Conservation (phyloP, 1,284 basidiomycete genomes). For the Sanghuangporus baumii region DNA sequence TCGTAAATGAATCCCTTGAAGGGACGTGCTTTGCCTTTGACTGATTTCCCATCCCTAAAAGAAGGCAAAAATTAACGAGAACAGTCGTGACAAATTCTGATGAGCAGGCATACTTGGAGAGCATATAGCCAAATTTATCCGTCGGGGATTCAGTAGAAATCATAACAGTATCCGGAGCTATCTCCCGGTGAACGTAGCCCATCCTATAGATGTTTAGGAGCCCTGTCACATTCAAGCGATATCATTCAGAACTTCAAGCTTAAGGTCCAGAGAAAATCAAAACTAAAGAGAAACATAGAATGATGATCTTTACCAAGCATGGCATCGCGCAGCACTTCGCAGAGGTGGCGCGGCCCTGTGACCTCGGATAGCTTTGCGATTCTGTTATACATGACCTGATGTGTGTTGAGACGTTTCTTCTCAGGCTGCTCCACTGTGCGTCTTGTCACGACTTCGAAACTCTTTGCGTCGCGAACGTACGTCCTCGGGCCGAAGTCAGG, state of each 20-base stretch:
- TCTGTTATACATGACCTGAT: neutral
- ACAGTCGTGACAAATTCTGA: neutral
- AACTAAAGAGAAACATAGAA: neutral
- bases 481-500: neutral
- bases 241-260: neutral
- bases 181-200: constrained; percentile 6
- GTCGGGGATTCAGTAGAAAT: neutral
- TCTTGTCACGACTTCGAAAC: neutral
- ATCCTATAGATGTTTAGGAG: constrained; percentile 4
- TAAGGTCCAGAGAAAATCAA: too few relatives aligned
- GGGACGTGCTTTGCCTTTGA: neutral
- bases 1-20: neutral
- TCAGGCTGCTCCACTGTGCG: neutral
- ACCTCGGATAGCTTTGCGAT: neutral
- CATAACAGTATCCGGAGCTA: neutral
- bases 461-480: neutral
- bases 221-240: neutral
- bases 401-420: neutral
- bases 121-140: neutral
- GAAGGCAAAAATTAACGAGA: neutral
- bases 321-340: neutral
- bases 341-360: neutral
- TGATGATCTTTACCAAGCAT: neutral
- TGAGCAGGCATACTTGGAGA: neutral
- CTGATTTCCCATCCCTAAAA: constrained; percentile 4